These are phyloP conservation scores for Candida multigemmis DNA, from an alignment of 805 yeast species.

Conservation along the genomic window DNA sequence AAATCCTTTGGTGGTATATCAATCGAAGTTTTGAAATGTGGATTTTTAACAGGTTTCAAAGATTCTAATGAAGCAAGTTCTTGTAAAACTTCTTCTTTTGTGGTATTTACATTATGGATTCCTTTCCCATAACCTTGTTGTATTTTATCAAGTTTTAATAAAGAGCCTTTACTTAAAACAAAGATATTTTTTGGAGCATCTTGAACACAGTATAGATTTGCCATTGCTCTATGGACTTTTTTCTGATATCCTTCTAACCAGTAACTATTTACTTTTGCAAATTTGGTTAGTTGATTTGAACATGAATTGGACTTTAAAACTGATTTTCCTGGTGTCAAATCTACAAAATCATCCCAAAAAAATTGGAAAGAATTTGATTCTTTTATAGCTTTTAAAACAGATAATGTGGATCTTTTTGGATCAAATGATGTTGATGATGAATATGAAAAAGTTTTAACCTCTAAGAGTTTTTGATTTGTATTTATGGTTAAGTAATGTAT, in stretches of 20 bases:
- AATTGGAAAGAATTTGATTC: too few relatives aligned
- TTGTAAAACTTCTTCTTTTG: constrained; percentile 1
- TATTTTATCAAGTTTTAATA: constrained; percentile 18
- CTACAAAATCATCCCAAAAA: too few relatives aligned
- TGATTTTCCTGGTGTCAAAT: too few relatives aligned
- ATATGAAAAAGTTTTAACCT: too few relatives aligned
- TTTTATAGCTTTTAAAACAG: too few relatives aligned
- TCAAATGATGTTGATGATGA: too few relatives aligned
- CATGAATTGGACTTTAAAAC: too few relatives aligned
- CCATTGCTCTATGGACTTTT: constrained; percentile 24
- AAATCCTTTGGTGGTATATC: constrained; percentile 7
- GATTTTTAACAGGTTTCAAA: constrained; percentile 1
- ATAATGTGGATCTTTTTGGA: too few relatives aligned
- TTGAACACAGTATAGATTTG: constrained; percentile 20
- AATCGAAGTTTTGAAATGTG: constrained; percentile 2
- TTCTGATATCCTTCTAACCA: constrained; percentile 22
- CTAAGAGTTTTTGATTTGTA: too few relatives aligned
- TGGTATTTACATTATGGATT: constrained; percentile 1
- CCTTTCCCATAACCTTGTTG: constrained; percentile 12
- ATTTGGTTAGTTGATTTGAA: constrained; percentile 10
- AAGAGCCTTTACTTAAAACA: constrained; percentile 14
- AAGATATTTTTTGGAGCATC: constrained; percentile 17
- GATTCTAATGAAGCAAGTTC: background rate
- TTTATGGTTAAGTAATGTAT: too few relatives aligned
- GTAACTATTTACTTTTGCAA: constrained; percentile 21